These are phyloP conservation scores for Xanthoconium stramineum DNA, from an alignment of 768 basidiomycete genomes.

Conservation along the genomic window DNA sequence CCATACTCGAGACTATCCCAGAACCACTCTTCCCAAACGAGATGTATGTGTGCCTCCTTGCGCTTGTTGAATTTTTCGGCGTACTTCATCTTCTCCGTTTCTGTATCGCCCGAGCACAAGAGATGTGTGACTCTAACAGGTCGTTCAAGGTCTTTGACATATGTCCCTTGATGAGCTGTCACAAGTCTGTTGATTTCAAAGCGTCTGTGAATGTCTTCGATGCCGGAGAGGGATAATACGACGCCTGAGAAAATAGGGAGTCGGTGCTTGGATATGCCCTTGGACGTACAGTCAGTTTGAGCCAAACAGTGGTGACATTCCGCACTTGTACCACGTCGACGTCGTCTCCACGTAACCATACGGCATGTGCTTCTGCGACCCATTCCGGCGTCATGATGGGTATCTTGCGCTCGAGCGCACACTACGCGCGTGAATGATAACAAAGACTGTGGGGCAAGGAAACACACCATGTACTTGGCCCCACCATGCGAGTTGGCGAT, in stretches of 20 bases:
- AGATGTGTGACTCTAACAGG: slow-evolving; percentile 84
- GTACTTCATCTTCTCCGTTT: slow-evolving; percentile 75
- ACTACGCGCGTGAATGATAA: slow-evolving; percentile 42
- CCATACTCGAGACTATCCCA: slow-evolving; percentile 86
- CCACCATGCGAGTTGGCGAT: slow-evolving; percentile 79
- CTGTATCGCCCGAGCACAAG: slow-evolving; percentile 64
- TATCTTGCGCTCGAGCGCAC: slow-evolving; percentile 75
- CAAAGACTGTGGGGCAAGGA: not conserved
- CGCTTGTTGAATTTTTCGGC: slow-evolving; percentile 69
- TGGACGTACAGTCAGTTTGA: not conserved
- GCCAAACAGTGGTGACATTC: not conserved
- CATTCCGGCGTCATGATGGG: slow-evolving; percentile 78
- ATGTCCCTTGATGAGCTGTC: slow-evolving; percentile 58
- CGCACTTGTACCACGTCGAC: slow-evolving; percentile 63
- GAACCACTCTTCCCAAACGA: slow-evolving; percentile 97
- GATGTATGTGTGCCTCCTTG: slow-evolving; percentile 68
- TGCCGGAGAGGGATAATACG: slow-evolving; percentile 71
- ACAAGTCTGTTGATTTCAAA: slow-evolving; percentile 63
- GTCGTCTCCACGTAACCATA: slow-evolving; percentile 81
- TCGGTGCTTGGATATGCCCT: slow-evolving; percentile 61
- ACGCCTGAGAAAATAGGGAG: slow-evolving; percentile 74
- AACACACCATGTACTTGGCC: slow-evolving; percentile 73
- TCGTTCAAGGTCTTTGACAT: slow-evolving; percentile 72
- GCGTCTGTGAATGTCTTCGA: slow-evolving; percentile 58
- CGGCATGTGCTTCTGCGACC: slow-evolving; percentile 66